phyloP scores from a whole-genome alignment of 768 basidiomycete genomes.

The Trametes gibbosa region DNA sequence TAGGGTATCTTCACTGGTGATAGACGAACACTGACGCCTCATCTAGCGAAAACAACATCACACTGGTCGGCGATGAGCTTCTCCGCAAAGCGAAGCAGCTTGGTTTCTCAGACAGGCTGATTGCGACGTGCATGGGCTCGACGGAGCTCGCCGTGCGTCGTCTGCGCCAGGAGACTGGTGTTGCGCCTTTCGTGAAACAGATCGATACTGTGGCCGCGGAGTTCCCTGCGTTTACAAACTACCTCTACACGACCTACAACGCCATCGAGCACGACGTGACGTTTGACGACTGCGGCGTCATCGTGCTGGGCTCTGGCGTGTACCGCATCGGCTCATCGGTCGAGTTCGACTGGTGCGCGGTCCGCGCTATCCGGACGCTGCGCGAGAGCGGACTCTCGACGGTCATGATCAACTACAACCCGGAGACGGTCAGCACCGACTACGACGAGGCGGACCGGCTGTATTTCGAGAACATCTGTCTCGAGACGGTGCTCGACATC shows the following conservation, averaged over 20 bases:
- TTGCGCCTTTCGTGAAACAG: conserved; percentile 94
- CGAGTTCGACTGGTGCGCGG: conserved; percentile 99
- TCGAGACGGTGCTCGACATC: conserved; percentile 96
- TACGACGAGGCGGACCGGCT: conserved; percentile 98
- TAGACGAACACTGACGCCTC: conserved; percentile 4
- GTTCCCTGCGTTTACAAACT: conserved; percentile 98
- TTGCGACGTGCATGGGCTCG: conserved; percentile 79
- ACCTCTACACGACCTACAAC: conserved; percentile 97
- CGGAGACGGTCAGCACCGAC: conserved; percentile 98
- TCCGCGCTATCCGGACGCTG: conserved; percentile 92
- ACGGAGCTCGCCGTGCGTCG: conserved; percentile 92
- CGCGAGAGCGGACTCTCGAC: conserved; percentile 94
- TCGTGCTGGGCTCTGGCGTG: conserved; percentile 97
- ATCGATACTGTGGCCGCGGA: conserved; percentile 99
- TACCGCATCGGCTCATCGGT: conserved; percentile 99
- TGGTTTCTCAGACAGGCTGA: conserved; percentile 93
- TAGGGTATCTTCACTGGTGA: conserved; percentile 15
- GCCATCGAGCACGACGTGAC: conserved; percentile 89
- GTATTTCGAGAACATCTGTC: conserved; percentile 97
- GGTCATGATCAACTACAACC: conserved; percentile 99
- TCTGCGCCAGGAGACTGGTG: conserved; percentile 78
- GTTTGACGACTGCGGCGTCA: conserved; percentile 91
- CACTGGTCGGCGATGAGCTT: conserved; percentile 57
- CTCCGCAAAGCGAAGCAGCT: conserved; percentile 87
- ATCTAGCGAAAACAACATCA: conserved; percentile 58